Percentiles rank a stretch among this genome's conserved stretches.
These are phyloP conservation scores for Microbotryomycetes sp. DNA, from an alignment of 1,284 basidiomycete species.

Conservation along the genomic window DNA sequence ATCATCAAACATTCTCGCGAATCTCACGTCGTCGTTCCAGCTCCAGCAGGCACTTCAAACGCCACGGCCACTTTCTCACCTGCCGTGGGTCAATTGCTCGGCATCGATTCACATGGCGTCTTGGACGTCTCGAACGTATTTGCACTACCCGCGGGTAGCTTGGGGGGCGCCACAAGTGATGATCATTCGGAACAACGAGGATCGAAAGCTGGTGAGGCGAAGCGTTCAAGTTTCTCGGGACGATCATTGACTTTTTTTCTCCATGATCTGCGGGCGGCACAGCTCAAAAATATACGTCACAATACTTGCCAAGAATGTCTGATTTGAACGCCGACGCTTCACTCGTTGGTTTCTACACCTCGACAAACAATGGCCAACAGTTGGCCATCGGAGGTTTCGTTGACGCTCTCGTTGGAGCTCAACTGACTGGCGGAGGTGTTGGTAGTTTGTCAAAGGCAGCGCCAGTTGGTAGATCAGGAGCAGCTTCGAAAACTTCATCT, in stretches of 20 bases:
- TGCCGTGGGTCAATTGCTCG: conserved; percentile 75
- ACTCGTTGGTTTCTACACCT: conserved; percentile 94
- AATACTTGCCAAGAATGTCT: conserved; percentile 78
- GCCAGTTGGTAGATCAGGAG: conserved; percentile 14
- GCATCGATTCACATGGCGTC: conserved; percentile 82
- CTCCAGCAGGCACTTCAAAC: conserved; percentile 48
- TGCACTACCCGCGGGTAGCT: conserved; percentile 56
- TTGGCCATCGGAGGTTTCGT: conserved; percentile 78
- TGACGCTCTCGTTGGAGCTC: conserved; percentile 80
- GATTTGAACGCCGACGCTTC: conserved; percentile 93
- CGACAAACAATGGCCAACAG: conserved; percentile 49
- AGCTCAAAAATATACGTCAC: conserved; percentile 58
- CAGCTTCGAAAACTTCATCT: conserved; percentile 14
- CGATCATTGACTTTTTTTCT: conserved; percentile 6
- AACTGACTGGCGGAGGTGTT: conserved; percentile 65
- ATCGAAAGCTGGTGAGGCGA: conserved; percentile 52
- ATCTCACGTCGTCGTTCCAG: conserved; percentile 36
- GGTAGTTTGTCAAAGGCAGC: conserved; percentile 53
- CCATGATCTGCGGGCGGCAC: not conserved
- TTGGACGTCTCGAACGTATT: conserved; percentile 92
- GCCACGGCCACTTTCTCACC: conserved; percentile 58
- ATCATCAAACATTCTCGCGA: conserved; percentile 67
- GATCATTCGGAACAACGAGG: conserved; percentile 67
- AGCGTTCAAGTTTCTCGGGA: conserved; percentile 21
- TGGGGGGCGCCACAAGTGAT: conserved; percentile 45